Conservation (phyloP, 345 rosid genomes). For the Pseudoturritis turrita region DNA sequence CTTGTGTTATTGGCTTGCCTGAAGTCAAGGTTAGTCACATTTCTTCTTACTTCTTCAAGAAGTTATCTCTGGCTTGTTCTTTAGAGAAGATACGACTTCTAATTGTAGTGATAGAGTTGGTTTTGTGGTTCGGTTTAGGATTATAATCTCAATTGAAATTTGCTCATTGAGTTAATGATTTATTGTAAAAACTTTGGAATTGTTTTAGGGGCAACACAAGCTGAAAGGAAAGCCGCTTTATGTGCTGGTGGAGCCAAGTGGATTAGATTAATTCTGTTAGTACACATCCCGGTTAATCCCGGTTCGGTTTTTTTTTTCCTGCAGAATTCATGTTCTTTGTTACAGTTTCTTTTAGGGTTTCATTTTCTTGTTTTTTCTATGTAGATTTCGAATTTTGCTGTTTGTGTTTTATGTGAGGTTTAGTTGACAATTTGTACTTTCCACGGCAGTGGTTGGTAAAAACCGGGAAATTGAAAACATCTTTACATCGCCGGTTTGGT, state of each 20-base stretch:
- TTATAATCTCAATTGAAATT: background rate
- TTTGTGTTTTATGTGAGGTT: background rate
- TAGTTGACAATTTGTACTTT: conserved; percentile 20
- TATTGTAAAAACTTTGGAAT: background rate
- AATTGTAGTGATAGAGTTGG: background rate
- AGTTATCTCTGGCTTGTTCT: conserved; percentile 4
- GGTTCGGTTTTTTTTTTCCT: background rate
- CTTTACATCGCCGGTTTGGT: background rate
- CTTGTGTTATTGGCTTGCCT: conserved; percentile 75
- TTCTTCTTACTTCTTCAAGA: conserved; percentile 3
- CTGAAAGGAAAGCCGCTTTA: conserved; percentile 68
- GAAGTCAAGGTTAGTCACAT: conserved; percentile 48
- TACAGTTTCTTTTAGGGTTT: background rate
- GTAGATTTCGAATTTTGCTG: conserved; percentile 20
- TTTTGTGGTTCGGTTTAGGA: background rate
- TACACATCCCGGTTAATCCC: conserved; percentile 21
- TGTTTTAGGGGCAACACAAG: conserved; percentile 53
- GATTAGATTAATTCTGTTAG: conserved; percentile 34
- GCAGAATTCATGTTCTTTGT: conserved; percentile 7
- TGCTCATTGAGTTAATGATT: background rate
- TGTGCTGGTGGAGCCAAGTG: conserved; percentile 77
- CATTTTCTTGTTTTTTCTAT: background rate
- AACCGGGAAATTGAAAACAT: background rate
- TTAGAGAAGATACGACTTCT: background rate
- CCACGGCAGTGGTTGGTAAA: conserved; percentile 4